Evolutionary conservation across 1,139 yeast genomes (phyloP).

Genomic region (Diutina catenulata): DNA sequence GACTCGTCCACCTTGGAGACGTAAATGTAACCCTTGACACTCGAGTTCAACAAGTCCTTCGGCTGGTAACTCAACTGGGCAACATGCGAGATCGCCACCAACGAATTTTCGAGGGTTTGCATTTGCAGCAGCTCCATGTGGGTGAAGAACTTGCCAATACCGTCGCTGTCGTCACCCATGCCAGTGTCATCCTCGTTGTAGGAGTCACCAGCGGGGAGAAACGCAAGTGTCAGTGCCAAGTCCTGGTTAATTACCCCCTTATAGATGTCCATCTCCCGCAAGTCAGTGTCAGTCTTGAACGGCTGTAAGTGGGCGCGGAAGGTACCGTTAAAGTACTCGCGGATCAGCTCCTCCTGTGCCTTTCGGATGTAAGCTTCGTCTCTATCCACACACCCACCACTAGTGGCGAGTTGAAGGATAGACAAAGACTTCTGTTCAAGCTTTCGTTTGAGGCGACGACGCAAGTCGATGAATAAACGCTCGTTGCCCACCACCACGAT

Average conservation of each 20-base stretch:
- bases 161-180: conserved; percentile 21
- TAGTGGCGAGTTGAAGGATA: conserved; percentile 52
- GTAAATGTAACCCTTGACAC: conserved; percentile 55
- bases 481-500: conserved; percentile 54
- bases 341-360: conserved; percentile 62
- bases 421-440: conserved; percentile 19
- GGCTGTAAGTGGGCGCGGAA: conserved; percentile 65
- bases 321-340: conserved; percentile 84
- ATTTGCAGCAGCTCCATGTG: conserved; percentile 36
- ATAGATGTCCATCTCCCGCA: conserved; percentile 25
- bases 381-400: conserved; percentile 64
- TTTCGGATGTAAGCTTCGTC: conserved; percentile 63
- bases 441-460: conserved; percentile 40
- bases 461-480: conserved; percentile 52
- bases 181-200: conserved; percentile 20
- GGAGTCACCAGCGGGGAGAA: conserved; percentile 36
- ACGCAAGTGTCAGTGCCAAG: conserved; percentile 23
- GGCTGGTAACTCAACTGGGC: conserved; percentile 25
- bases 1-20: conserved; percentile 47
- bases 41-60: conserved; percentile 41
- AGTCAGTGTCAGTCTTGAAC: conserved; percentile 32
- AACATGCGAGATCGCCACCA: conserved; percentile 64
- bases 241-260: conserved; percentile 28
- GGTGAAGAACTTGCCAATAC: conserved; percentile 23
- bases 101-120: conserved; percentile 54